phyloP scores from a whole-genome alignment of 169 alveolate species.

The Plasmodium adleri region DNA sequence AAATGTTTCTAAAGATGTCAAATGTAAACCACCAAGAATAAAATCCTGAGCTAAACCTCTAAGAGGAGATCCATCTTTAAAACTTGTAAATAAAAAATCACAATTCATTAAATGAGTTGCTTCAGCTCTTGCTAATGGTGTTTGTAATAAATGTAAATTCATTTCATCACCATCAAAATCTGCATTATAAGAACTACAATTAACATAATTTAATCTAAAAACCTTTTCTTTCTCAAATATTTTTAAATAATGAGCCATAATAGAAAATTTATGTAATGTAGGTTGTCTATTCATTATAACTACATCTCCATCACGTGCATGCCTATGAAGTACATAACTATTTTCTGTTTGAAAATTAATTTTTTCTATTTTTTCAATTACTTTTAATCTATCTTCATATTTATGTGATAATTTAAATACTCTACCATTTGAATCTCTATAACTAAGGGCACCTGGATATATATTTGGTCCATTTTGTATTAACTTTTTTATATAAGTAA shows the following conservation, averaged over 20 bases:
- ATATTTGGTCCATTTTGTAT: slow-evolving; percentile 95
- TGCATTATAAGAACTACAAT: slow-evolving; percentile 99
- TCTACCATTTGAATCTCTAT: slow-evolving; percentile 85
- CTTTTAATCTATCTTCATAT: slow-evolving; percentile 90
- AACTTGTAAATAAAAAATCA: slow-evolving; percentile 96
- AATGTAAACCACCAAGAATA: slow-evolving; percentile 94
- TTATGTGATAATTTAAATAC: slow-evolving; percentile 78
- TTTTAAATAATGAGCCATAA: slow-evolving; percentile 95
- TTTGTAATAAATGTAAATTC: slow-evolving; percentile 98
- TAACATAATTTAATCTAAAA: slow-evolving; percentile 97
- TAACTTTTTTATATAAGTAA: slow-evolving; percentile 88
- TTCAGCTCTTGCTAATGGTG: slow-evolving; percentile 96
- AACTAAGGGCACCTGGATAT: slow-evolving; percentile 98
- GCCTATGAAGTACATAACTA: slow-evolving; percentile 92
- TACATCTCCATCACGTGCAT: slow-evolving; percentile 97
- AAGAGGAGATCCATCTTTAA: slow-evolving; percentile 98
- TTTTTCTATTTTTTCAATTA: slow-evolving; percentile 77
- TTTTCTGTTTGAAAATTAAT: slow-evolving; percentile 79
- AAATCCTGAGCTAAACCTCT: slow-evolving; percentile 98
- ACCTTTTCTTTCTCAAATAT: slow-evolving; percentile 95
- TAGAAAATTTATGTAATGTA: slow-evolving; percentile 97
- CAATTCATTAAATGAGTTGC: slow-evolving; percentile 96
- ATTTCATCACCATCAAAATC: slow-evolving; percentile 99
- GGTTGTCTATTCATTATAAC: slow-evolving; percentile 98
- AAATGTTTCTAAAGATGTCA: slow-evolving; percentile 96